These are phyloP conservation scores for Lepidium aucheri DNA, from an alignment of 345 rosid genomes.

Conservation along the genomic window DNA sequence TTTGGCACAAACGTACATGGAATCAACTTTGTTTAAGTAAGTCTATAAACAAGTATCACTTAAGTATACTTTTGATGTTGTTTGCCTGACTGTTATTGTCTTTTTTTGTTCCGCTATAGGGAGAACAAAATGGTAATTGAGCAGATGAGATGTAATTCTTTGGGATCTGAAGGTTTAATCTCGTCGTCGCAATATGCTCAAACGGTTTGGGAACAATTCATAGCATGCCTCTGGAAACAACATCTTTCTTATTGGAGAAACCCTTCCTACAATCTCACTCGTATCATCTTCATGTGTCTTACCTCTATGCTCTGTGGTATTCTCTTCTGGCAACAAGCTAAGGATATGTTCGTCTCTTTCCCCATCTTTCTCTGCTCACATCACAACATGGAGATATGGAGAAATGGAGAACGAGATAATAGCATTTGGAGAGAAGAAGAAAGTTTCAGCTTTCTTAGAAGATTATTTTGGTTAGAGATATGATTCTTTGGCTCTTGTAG, in stretches of 20 bases:
- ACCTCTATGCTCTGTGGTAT: slow-evolving; percentile 34
- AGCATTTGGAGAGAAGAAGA: slow-evolving; percentile 22
- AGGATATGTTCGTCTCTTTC: slow-evolving; percentile 31
- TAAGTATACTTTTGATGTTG: not conserved
- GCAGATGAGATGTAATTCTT: slow-evolving; percentile 24
- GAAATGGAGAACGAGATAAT: slow-evolving; percentile 22
- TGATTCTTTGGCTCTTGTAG: not conserved
- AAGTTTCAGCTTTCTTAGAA: slow-evolving; percentile 13
- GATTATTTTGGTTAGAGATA: slow-evolving; percentile 17
- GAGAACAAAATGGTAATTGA: slow-evolving; percentile 21
- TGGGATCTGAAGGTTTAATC: slow-evolving; percentile 20
- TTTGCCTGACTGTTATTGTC: not conserved
- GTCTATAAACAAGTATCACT: not conserved
- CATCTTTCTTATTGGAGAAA: slow-evolving; percentile 56
- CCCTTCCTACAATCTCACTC: slow-evolving; percentile 41
- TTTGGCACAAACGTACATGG: slow-evolving; percentile 26
- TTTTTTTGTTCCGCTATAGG: slow-evolving; percentile 1
- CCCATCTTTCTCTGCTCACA: slow-evolving; percentile 7
- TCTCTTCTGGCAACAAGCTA: slow-evolving; percentile 45
- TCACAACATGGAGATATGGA: slow-evolving; percentile 25
- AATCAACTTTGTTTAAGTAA: slow-evolving; percentile 29
- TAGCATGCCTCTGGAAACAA: slow-evolving; percentile 57
- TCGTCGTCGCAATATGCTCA: slow-evolving; percentile 33
- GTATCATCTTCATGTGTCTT: slow-evolving; percentile 20
- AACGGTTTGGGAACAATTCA: slow-evolving; percentile 39